phyloP scores from a whole-genome alignment of 2,329 filamentous ascomycete species.

The Neopestalotiopsis sp. region DNA sequence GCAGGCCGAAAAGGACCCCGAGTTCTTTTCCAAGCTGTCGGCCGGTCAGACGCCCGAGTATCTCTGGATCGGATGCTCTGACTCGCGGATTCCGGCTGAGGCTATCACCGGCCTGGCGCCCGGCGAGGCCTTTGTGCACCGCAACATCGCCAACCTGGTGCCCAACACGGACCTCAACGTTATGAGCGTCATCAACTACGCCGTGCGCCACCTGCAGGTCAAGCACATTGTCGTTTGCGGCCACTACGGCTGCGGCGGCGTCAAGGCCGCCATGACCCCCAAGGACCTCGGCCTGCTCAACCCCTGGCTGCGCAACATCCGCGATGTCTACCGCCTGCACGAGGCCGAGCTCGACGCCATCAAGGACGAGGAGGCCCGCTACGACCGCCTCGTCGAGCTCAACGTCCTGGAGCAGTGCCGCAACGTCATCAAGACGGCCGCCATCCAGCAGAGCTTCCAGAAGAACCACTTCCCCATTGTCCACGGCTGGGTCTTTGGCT shows the following conservation, averaged over 20 bases:
- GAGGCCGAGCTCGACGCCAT: conserved; percentile 72
- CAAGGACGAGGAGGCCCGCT: conserved; percentile 61
- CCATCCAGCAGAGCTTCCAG: conserved; percentile 74
- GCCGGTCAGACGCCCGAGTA: conserved; percentile 73
- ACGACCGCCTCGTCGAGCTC: conserved; percentile 78
- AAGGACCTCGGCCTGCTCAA: conserved; percentile 74
- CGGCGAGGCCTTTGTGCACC: conserved; percentile 93
- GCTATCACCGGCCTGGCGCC: conserved; percentile 82
- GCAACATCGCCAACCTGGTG: conserved; percentile 93
- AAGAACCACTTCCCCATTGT: conserved; percentile 70
- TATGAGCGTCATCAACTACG: conserved; percentile 84
- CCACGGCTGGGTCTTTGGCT: conserved; percentile 76
- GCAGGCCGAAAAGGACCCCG: conserved; percentile 62
- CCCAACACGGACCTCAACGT: conserved; percentile 80
- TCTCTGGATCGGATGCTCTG: conserved; percentile 90
- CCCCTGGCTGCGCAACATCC: conserved; percentile 76
- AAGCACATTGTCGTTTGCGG: conserved; percentile 83
- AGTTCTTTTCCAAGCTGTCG: conserved; percentile 68
- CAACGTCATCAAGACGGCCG: conserved; percentile 79
- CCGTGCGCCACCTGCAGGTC: conserved; percentile 79
- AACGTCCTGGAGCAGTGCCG: conserved; percentile 82
- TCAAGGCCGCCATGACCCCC: conserved; percentile 75
- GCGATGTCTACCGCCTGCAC: conserved; percentile 75
- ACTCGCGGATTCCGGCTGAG: conserved; percentile 90
- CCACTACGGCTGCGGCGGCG: conserved; percentile 79